These are phyloP conservation scores for Austropuccinia psidii DNA, from an alignment of 1,284 basidiomycete genomes.

Conservation along the genomic window DNA sequence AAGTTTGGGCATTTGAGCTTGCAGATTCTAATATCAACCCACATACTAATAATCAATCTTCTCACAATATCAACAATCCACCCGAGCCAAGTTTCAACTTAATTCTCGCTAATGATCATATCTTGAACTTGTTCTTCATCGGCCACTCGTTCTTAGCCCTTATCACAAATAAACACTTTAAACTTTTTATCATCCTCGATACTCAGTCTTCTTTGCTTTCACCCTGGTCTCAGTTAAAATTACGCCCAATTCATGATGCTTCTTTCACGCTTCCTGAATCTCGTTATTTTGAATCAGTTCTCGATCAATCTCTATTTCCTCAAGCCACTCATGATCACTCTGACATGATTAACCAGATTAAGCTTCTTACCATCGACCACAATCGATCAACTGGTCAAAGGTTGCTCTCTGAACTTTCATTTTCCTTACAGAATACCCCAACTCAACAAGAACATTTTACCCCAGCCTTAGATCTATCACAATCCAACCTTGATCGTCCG, in stretches of 20 bases:
- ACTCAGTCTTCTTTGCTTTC: neutral
- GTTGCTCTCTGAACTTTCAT: constrained; percentile 15
- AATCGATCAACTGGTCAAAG: constrained; percentile 18
- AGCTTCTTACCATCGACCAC: constrained; percentile 7
- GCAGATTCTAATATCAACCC: neutral
- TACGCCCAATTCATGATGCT: neutral
- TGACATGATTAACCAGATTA: constrained; percentile 15
- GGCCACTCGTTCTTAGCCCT: neutral
- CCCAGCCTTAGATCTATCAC: too few relatives aligned
- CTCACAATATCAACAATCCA: neutral
- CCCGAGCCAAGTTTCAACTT: too few relatives aligned
- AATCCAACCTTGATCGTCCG: too few relatives aligned
- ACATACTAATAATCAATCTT: neutral
- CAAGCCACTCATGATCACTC: neutral
- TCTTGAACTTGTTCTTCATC: constrained; percentile 18
- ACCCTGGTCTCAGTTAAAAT: constrained; percentile 8
- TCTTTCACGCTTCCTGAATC: neutral
- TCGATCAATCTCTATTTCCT: neutral
- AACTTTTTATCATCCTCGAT: neutral
- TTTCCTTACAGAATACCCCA: neutral
- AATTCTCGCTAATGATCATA: neutral
- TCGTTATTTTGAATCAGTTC: constrained; percentile 8
- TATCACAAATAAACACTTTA: constrained; percentile 10
- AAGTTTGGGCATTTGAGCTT: constrained; percentile 1
- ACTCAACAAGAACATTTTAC: neutral